These are phyloP conservation scores for Neonothopanus nambi DNA, from an alignment of 1,284 basidiomycete genomes.

Conservation along the genomic window DNA sequence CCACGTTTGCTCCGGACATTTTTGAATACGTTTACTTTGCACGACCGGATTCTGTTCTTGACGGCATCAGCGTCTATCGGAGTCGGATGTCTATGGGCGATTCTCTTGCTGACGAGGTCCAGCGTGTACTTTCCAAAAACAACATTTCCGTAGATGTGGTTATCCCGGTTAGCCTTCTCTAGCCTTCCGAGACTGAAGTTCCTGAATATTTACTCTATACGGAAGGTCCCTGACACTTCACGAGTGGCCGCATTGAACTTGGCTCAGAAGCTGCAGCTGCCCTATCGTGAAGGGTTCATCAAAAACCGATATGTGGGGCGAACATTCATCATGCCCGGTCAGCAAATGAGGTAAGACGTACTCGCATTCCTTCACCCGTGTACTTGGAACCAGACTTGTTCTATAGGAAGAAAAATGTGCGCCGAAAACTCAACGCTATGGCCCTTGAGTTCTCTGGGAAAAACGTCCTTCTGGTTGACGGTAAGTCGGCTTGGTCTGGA, in stretches of 20 bases:
- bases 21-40: conserved; percentile 99
- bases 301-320: conserved; percentile 99
- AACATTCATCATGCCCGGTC: conserved; percentile 99
- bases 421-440: conserved; percentile 98
- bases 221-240: conserved; percentile 90
- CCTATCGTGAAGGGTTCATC: conserved; percentile 98
- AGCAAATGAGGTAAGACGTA: conserved; percentile 74
- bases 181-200: conserved; percentile 5
- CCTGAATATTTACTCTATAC: conserved; percentile 9
- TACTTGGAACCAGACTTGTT: conserved; percentile 1
- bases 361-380: background rate
- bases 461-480: conserved; percentile 95
- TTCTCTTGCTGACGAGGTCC: conserved; percentile 86
- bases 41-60: conserved; percentile 95
- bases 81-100: conserved; percentile 99
- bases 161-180: conserved; percentile 75
- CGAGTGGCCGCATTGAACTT: conserved; percentile 95
- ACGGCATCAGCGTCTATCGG: conserved; percentile 96
- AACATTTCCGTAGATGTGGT: conserved; percentile 88
- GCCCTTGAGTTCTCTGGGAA: conserved; percentile 96
- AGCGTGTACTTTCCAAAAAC: conserved; percentile 69
- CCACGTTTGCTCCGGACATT: conserved; percentile 94
- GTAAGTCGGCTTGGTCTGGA: conserved; percentile 39
- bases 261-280: conserved; percentile 87
- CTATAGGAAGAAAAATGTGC: conserved; percentile 87